These are phyloP conservation scores for Mycena rebaudengoi DNA, from an alignment of 768 basidiomycete genomes.

Conservation along the genomic window DNA sequence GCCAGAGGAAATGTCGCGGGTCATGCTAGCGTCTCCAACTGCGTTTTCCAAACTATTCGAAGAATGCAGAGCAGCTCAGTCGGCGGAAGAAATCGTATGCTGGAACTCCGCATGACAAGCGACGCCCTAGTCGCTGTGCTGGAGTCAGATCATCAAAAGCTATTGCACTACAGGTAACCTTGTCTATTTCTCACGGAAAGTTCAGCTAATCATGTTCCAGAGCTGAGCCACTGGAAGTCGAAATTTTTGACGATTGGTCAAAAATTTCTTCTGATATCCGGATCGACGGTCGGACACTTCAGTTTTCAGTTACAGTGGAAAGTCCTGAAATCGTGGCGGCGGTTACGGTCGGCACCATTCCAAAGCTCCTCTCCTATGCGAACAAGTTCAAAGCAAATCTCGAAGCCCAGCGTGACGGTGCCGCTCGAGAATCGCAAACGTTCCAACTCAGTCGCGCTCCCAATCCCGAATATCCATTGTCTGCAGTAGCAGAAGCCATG, in stretches of 20 bases:
- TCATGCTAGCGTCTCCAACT: conserved; percentile 68
- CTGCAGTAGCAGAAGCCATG: conserved; percentile 88
- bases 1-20: conserved; percentile 82
- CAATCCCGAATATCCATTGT: conserved; percentile 81
- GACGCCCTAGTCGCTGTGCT: conserved; percentile 72
- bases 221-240: conserved; percentile 79
- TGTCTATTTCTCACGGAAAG: background rate
- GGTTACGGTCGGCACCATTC: conserved; percentile 78
- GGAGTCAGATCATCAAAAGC: conserved; percentile 79
- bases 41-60: conserved; percentile 79
- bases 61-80: conserved; percentile 53
- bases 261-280: conserved; percentile 48
- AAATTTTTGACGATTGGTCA: conserved; percentile 87
- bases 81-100: conserved; percentile 57
- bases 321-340: conserved; percentile 74
- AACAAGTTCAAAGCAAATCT: conserved; percentile 81
- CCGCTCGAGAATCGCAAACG: conserved; percentile 79
- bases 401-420: conserved; percentile 76
- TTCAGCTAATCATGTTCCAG: conserved; percentile 44
- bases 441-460: conserved; percentile 78
- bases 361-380: conserved; percentile 76
- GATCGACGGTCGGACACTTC: conserved; percentile 59
- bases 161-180: conserved; percentile 79
- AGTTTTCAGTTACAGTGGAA: conserved; percentile 77
- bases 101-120: conserved; percentile 80